Evolutionary conservation across 306 rosid species (phyloP).

Genomic region (Gastrolobium bilobum): DNA sequence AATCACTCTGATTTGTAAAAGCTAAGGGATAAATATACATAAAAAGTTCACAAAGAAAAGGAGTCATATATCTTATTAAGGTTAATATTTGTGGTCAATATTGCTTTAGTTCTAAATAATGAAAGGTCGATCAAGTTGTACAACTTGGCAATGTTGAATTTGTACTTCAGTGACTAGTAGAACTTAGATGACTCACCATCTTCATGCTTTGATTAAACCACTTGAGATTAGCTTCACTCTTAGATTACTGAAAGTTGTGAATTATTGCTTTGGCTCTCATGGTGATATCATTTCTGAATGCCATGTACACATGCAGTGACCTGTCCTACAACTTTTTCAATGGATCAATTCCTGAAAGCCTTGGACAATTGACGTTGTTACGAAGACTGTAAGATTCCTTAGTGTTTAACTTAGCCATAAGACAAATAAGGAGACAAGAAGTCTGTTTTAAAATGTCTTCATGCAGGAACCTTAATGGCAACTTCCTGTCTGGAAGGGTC

Average conservation of each 20-base stretch:
- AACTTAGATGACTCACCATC: slow-evolving; percentile 26
- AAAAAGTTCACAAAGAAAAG: not conserved
- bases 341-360: slow-evolving; percentile 93
- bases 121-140: not conserved
- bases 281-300: slow-evolving; percentile 44
- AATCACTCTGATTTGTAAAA: slow-evolving; percentile 27
- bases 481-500: slow-evolving; percentile 81
- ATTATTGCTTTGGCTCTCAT: slow-evolving; percentile 38
- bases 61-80: not conserved
- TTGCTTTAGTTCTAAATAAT: slow-evolving; percentile 1
- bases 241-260: slow-evolving; percentile 10
- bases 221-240: slow-evolving; percentile 30
- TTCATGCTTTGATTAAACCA: slow-evolving; percentile 23
- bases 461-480: slow-evolving; percentile 91
- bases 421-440: slow-evolving; percentile 32
- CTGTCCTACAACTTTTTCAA: slow-evolving; percentile 85
- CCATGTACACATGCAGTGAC: slow-evolving; percentile 72
- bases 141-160: slow-evolving; percentile 10
- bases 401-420: slow-evolving; percentile 29
- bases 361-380: slow-evolving; percentile 81
- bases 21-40: not conserved
- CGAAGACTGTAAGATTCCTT: slow-evolving; percentile 71
- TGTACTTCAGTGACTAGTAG: slow-evolving; percentile 12
- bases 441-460: slow-evolving; percentile 40
- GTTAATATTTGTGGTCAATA: slow-evolving; percentile 1